Evolutionary conservation across 495 filamentous ascomycete genomes (phyloP), one percentile per base, ranked within the genome.

Genomic region (Staphylotrichum longicolle): DNA sequence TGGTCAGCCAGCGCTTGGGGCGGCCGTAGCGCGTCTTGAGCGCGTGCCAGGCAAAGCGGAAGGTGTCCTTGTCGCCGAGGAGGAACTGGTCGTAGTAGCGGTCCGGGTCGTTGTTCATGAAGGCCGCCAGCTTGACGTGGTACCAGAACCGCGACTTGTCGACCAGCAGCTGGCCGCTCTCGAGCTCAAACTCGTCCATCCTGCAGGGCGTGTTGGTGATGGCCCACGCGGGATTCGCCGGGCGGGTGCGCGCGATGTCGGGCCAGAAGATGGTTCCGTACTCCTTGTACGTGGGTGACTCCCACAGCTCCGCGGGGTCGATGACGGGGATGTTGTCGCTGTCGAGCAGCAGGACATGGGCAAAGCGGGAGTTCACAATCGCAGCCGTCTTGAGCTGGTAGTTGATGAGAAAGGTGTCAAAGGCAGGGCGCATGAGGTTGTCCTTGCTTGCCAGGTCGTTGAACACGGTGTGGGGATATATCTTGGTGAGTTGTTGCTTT

Each of bases 201-300:
- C 64, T 58, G 34, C 67, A 71, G 40, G 46, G 10, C 4, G 67
- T 65, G 57, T 69, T 70, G 33, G 58, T 56, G 54, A 70, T 66
- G n/a, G 68, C 66, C 68, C 68, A 70, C 35, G 65, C 63, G 7
- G 68, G 68, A 54, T 70, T 68, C 39, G 68, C 60, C 34, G 68
- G 62, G 33, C 68, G 40, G 0, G 66, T 68, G 20, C 68, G 66
- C 20, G 68, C 68, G 57, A 70, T 68, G 53, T 72, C 70, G 20
- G 70, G 70, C 70, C 70, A 72, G 44, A 71, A 70, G 10, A 72
- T 32, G 32, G 62, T 67, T n/a, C 62, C 62, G 57, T 58, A 72
- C 44, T 71, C 58, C n/a, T 62, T 41, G 62, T 67, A 72, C 1
- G 47, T 56, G n/a, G 44, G 33, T 1, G 69, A 65, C 8, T 72